Percentiles rank a stretch among this genome's conserved stretches.
phyloP scores from a whole-genome alignment of 345 rosid species.

The Dipteronia dyeriana region DNA sequence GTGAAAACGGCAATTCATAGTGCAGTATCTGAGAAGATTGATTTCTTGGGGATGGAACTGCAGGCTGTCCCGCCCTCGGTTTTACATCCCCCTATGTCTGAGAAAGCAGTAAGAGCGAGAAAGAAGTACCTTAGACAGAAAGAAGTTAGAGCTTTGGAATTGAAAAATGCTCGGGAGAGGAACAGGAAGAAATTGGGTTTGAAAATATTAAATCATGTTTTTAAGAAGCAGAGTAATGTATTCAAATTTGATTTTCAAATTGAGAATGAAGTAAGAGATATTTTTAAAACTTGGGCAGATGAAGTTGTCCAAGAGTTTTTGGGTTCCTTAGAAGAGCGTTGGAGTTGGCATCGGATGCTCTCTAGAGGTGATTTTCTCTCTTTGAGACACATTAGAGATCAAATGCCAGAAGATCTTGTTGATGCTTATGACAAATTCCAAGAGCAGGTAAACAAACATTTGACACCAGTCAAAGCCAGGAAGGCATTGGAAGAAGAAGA shows the following conservation, averaged over 20 bases:
- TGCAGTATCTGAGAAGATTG: slow-evolving; percentile 78
- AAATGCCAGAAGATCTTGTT: slow-evolving; percentile 69
- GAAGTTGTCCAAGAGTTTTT: slow-evolving; percentile 72
- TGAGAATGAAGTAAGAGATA: slow-evolving; percentile 63
- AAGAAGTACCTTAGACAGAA: slow-evolving; percentile 88
- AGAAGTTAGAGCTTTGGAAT: slow-evolving; percentile 70
- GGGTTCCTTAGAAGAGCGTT: slow-evolving; percentile 73
- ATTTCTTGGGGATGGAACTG: slow-evolving; percentile 76
- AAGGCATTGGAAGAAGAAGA: slow-evolving; percentile 68
- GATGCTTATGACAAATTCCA: slow-evolving; percentile 82
- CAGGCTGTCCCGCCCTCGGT: slow-evolving; percentile 92
- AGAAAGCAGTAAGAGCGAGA: slow-evolving; percentile 81
- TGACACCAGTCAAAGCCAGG: slow-evolving; percentile 60
- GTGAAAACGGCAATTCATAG: slow-evolving; percentile 70
- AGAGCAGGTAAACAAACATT: slow-evolving; percentile 72
- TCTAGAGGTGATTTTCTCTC: slow-evolving; percentile 80
- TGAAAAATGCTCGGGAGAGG: slow-evolving; percentile 84
- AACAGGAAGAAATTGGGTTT: slow-evolving; percentile 73
- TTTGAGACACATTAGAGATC: slow-evolving; percentile 73
- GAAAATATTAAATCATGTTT: slow-evolving; percentile 67
- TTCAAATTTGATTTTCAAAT: slow-evolving; percentile 57
- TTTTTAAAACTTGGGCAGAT: slow-evolving; percentile 73
- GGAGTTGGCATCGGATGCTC: slow-evolving; percentile 82
- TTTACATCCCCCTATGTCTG: slow-evolving; percentile 76
- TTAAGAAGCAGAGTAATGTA: slow-evolving; percentile 63